Evolutionary conservation across 1,284 basidiomycete species (phyloP).

Genomic region (Sparassis latifolia): DNA sequence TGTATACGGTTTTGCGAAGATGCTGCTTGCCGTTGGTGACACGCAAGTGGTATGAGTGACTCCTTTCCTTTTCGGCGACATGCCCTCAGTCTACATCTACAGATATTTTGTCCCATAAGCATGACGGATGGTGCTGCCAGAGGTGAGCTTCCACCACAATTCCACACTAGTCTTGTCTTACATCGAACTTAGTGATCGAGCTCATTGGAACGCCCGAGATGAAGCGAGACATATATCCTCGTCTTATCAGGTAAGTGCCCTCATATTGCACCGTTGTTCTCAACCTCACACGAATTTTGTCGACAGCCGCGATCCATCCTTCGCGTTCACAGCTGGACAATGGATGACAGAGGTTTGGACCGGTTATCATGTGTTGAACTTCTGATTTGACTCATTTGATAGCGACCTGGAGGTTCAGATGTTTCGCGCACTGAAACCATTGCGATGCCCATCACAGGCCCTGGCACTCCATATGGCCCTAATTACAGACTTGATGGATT

Average conservation of each 20-base stretch:
- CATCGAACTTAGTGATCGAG: slow-evolving; percentile 56
- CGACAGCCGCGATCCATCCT: slow-evolving; percentile 50
- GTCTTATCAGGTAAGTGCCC: slow-evolving; percentile 48
- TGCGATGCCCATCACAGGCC: slow-evolving; percentile 30
- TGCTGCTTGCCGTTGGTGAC: slow-evolving; percentile 53
- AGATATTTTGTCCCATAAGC: slow-evolving; percentile 60
- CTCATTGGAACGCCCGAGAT: slow-evolving; percentile 53
- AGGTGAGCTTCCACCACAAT: slow-evolving; percentile 23
- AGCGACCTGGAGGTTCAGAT: slow-evolving; percentile 75
- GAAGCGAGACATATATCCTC: slow-evolving; percentile 50
- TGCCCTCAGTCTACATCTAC: slow-evolving; percentile 1
- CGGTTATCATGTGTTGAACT: not conserved
- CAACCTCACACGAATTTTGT: slow-evolving; percentile 1
- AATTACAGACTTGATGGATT: slow-evolving; percentile 59
- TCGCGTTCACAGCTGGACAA: slow-evolving; percentile 71
- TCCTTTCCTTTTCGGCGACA: not conserved
- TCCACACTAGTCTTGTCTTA: not conserved
- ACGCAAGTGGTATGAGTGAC: slow-evolving; percentile 44
- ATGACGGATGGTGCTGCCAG: slow-evolving; percentile 77
- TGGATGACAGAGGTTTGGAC: slow-evolving; percentile 72
- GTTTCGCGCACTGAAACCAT: slow-evolving; percentile 71
- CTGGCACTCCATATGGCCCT: slow-evolving; percentile 33
- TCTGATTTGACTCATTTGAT: not conserved
- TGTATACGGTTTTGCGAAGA: slow-evolving; percentile 58
- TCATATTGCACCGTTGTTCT: not conserved